These are phyloP conservation scores for Camelina laxa DNA, from an alignment of 345 rosid species.

Conservation along the genomic window DNA sequence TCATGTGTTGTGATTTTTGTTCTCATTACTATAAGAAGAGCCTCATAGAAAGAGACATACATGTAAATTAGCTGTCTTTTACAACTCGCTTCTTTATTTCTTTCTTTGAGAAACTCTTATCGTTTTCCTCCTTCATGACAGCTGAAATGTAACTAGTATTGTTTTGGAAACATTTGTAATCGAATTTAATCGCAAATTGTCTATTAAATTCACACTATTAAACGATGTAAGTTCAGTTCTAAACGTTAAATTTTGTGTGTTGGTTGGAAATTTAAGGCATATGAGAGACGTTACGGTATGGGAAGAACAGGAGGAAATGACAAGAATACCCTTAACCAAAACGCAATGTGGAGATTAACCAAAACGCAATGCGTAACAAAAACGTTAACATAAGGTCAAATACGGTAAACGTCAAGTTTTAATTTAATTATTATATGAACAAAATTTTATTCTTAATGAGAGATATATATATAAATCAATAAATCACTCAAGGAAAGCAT, in stretches of 20 bases:
- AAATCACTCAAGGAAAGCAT: constrained; percentile 23
- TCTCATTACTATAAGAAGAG: constrained; percentile 10
- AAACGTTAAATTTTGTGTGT: constrained; percentile 7
- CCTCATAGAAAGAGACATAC: constrained; percentile 4
- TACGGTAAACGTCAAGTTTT: constrained; percentile 31
- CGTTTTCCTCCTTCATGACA: neutral
- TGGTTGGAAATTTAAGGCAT: neutral
- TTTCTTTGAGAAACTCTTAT: no score
- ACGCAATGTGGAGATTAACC: neutral
- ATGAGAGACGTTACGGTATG: neutral
- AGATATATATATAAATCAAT: neutral
- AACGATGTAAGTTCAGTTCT: neutral
- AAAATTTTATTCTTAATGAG: neutral
- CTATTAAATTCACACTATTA: neutral
- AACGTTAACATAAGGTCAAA: constrained; percentile 37
- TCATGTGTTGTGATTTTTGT: constrained; percentile 28
- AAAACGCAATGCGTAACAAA: constrained; percentile 7
- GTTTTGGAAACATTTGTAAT: constrained; percentile 13
- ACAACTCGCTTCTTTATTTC: neutral
- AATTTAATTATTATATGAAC: neutral
- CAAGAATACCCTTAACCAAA: neutral
- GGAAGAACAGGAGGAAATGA: neutral
- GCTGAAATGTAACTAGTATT: neutral
- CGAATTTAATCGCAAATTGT: neutral
- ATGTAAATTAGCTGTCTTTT: neutral